Evolutionary conservation across 2,329 filamentous ascomycete genomes (phyloP).

Genomic region (Setomelanomma holmii): DNA sequence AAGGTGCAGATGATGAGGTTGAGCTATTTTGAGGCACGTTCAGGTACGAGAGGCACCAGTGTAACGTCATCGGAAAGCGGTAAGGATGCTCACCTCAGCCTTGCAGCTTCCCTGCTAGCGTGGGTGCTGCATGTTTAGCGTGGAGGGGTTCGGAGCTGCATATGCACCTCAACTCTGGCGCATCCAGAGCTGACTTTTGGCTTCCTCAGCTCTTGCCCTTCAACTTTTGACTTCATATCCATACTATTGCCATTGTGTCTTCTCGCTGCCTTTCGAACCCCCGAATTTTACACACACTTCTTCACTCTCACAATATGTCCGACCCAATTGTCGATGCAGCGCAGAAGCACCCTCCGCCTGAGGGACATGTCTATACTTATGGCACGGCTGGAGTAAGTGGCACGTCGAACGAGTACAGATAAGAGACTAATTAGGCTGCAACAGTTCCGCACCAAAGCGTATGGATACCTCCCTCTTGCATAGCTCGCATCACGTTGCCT

Average conservation of each 20-base stretch:
- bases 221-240: not conserved
- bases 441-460: slow-evolving; percentile 75
- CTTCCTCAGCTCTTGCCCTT: slow-evolving; percentile 1
- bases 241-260: not conserved
- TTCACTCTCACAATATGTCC: slow-evolving; percentile 33
- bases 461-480: slow-evolving; percentile 41
- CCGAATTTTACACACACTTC: not conserved
- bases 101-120: slow-evolving; percentile 28
- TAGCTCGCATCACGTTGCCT: not conserved
- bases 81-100: slow-evolving; percentile 23
- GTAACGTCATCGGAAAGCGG: slow-evolving; percentile 27
- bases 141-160: slow-evolving; percentile 11
- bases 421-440: slow-evolving; percentile 12
- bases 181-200: slow-evolving; percentile 17
- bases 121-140: slow-evolving; percentile 17
- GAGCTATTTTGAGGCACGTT: slow-evolving; percentile 1
- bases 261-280: not conserved
- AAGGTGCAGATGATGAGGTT: not conserved
- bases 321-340: slow-evolving; percentile 41
- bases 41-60: slow-evolving; percentile 28
- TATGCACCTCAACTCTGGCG: slow-evolving; percentile 15
- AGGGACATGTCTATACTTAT: slow-evolving; percentile 48
- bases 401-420: too few relatives aligned
- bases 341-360: slow-evolving; percentile 47
- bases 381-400: slow-evolving; percentile 59